Percentiles rank a stretch among this genome's conserved stretches.
phyloP scores from a whole-genome alignment of 306 rosid genomes.

The Carpinus fangiana region DNA sequence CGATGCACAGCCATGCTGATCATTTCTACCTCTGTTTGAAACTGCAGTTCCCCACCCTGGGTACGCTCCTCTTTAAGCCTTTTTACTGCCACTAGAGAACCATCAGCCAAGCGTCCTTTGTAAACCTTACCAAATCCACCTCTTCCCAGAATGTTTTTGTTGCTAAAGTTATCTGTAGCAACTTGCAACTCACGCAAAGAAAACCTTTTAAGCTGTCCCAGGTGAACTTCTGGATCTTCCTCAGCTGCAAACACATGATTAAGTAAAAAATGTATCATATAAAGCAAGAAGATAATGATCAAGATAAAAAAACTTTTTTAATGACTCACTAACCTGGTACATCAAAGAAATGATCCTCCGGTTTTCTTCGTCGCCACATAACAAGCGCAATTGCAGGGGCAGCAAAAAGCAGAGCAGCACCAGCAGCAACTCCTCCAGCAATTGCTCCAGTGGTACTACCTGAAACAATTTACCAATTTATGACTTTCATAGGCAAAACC shows the following conservation, averaged over 20 bases:
- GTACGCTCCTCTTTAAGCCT: constrained; percentile 91
- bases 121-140: constrained; percentile 98
- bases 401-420: constrained; percentile 87
- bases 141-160: constrained; percentile 75
- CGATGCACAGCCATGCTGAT: constrained; percentile 98
- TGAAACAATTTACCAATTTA: constrained; percentile 30
- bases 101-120: constrained; percentile 93
- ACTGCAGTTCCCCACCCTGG: constrained; percentile 89
- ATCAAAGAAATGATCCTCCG: constrained; percentile 84
- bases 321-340: constrained; percentile 80
- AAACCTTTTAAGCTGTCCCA: constrained; percentile 89
- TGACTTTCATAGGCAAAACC: neutral
- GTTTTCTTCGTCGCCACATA: constrained; percentile 68
- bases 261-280: constrained; percentile 20
- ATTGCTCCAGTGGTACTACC: constrained; percentile 77
- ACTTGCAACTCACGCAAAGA: constrained; percentile 90
- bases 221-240: constrained; percentile 97
- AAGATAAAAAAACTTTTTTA: neutral
- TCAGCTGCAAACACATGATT: constrained; percentile 56
- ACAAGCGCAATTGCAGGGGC: constrained; percentile 95
- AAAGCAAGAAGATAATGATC: neutral
- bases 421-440: constrained; percentile 99
- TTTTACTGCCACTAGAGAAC: constrained; percentile 86
- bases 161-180: constrained; percentile 85
- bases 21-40: constrained; percentile 96